Evolutionary conservation across 1,284 basidiomycete genomes (phyloP).

Genomic region (Moesziomyces sp.): DNA sequence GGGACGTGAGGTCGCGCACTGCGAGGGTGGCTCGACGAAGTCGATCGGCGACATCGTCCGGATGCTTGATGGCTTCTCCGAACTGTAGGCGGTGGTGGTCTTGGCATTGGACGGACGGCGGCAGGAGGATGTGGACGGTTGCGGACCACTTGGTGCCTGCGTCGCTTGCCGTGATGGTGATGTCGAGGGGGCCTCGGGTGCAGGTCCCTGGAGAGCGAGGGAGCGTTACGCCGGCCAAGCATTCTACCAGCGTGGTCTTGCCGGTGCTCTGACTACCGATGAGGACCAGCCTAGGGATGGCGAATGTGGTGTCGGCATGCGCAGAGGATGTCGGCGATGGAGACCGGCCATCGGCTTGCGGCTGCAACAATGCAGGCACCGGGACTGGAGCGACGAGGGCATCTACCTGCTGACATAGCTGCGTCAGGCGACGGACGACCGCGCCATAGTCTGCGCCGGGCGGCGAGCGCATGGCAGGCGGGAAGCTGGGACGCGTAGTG

Average conservation of each 20-base stretch:
- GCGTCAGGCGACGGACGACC: constrained; percentile 13
- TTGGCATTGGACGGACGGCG: background rate
- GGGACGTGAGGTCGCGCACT: constrained; percentile 6
- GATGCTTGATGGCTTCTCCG: constrained; percentile 15
- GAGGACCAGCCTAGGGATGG: constrained; percentile 16
- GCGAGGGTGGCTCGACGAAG: constrained; percentile 23
- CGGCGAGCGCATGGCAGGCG: background rate
- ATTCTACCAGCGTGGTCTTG: constrained; percentile 32
- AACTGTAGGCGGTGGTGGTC: background rate
- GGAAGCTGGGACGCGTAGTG: too few relatives aligned
- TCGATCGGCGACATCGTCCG: constrained; percentile 17
- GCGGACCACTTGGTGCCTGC: constrained; percentile 5
- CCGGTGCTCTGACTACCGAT: constrained; percentile 29
- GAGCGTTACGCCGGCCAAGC: constrained; percentile 24
- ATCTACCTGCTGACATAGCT: constrained; percentile 17
- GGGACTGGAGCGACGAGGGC: constrained; percentile 15
- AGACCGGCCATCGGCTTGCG: too few relatives aligned
- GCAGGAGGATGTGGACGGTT: constrained; percentile 7
- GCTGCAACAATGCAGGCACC: background rate
- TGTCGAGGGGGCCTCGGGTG: constrained; percentile 27
- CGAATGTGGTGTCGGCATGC: background rate
- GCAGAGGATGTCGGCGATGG: too few relatives aligned
- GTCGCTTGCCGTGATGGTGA: constrained; percentile 14
- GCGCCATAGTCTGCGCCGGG: constrained; percentile 12
- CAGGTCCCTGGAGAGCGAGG: constrained; percentile 23